Base-by-base conservation (phyloP, 257 asterid species). In the Fraxinus americana region DNA sequence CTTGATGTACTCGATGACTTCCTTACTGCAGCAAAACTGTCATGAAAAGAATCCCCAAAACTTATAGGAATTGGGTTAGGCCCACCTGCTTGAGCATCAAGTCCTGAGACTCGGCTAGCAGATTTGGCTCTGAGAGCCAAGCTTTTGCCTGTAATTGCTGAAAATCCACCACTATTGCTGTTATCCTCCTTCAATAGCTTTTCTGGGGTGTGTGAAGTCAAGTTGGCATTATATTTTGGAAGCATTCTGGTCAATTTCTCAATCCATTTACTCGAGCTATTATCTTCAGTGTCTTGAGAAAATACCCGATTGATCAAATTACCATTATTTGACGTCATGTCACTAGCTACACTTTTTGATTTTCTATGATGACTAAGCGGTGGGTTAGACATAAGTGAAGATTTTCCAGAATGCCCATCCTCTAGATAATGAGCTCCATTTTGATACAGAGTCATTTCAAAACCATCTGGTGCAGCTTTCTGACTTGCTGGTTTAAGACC, bases 61-160 rank as follows among this genome's bases (percentile, higher is more conserved):
- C 89, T 87, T 63, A 65, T 30, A 29, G 91, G 82, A 81, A 74
- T 75, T 7, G 87, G 82, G 76, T 63, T 87, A 17, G 75, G 80
- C 67, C 78, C 79, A 59, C 86, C 88, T 39, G 88, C 85, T 67
- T 91, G 96, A 69, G 86, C 73, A 79, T 92, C 90, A n/a, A 67
- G 80, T 45, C 80, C 89, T 7, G 82, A 67, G 57, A 48, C 75
- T 79, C 93, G 85, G 79, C 79, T 78, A 35, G 85, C 88, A 32
- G 93, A 82, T 78, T 91, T 92, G 78, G 98, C 89, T 85, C 98
- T 89, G 78, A 90, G 84, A 80, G 96, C 92, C 83, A 89, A 81
- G 76, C 92, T 88, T 82, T 90, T 91, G 66, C 92, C 90, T 1
- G 88, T 82, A 52, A 85, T 79, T 10, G 89, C 87, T 54, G 90